Base-by-base conservation (phyloP, 2,329 filamentous ascomycete species). In the Xylariaceae sp. region DNA sequence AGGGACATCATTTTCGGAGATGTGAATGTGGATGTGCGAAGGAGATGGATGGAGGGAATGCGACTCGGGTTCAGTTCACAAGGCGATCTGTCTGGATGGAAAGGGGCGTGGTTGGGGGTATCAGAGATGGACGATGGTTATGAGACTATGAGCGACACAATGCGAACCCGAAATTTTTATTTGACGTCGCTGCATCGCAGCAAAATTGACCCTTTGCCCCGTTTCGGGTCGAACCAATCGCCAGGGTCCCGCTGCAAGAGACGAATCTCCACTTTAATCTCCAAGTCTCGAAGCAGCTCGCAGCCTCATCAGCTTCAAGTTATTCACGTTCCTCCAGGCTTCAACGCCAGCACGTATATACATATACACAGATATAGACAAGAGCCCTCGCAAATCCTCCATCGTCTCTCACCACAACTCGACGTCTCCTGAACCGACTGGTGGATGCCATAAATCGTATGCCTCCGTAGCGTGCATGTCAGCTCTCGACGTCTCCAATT, bases 1-100 rank as follows among this genome's bases (percentile, higher is more conserved):
- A 89, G 73, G 58, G 86, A 85, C 66, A 90, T 74, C 87, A 90
- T 90, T 58, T 63, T 80, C 69, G 35, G 10, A 33, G 40, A 11
- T 30, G 43, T 32, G 38, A 7, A 19, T 22, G 38, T n/a, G 11
- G 30, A 42, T 49, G n/a, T 22, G 10, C 18, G 17, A 19, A 19
- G 36, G 27, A 19, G 36, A 38, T n/a, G n/a, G 39, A 39, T 17
- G 17, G 38, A 35, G 19, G 46, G 7, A 39, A 45, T 43, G 33
- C 12, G 15, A 36, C 10, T 36, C 5, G 33, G 33, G 12, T 36
- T 36, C 5, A 36, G 33, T 14, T 12, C 12, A 36, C 15, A 15
- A 36, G 15, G 15, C 18, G 15, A 44, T 30, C 12, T 30, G 6
- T 30, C 12, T 30, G 6, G 14, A 19, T 12, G 17, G 19, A 39